These are phyloP conservation scores for Babesia gibsoni DNA, from an alignment of 169 alveolate species.

Conservation along the genomic window DNA sequence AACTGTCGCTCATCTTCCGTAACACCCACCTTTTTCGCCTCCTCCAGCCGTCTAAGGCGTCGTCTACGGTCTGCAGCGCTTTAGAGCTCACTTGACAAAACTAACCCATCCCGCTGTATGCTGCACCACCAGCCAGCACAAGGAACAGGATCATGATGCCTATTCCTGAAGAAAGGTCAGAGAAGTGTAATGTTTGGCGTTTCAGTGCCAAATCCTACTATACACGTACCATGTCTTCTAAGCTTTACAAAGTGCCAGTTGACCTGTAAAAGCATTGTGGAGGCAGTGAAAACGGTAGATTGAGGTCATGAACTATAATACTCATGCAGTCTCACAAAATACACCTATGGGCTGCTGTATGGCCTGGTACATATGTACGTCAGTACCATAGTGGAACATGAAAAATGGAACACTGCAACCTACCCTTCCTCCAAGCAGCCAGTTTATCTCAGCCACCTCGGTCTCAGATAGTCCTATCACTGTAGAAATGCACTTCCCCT, in stretches of 20 bases:
- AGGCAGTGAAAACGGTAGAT: too few relatives aligned
- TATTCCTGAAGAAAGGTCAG: not conserved
- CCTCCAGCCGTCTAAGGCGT: too few relatives aligned
- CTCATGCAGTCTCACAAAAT: too few relatives aligned
- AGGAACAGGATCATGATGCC: slow-evolving; percentile 3
- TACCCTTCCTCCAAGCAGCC: slow-evolving; percentile 63
- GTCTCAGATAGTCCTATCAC: slow-evolving; percentile 13
- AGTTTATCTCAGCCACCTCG: slow-evolving; percentile 59
- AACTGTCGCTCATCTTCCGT: too few relatives aligned
- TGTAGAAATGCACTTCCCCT: slow-evolving; percentile 15
- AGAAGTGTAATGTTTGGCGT: too few relatives aligned
- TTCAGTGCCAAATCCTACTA: too few relatives aligned
- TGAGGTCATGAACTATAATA: too few relatives aligned
- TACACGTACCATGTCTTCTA: slow-evolving; percentile 7
- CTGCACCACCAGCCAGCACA: slow-evolving; percentile 13
- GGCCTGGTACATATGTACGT: too few relatives aligned
- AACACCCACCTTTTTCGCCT: not conserved
- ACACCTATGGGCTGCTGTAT: too few relatives aligned
- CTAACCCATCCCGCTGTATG: slow-evolving; percentile 18
- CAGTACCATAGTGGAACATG: too few relatives aligned
- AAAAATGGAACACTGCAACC: slow-evolving; percentile 10
- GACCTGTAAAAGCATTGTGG: slow-evolving; percentile 17
- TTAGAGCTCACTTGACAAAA: not conserved
- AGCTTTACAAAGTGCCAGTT: slow-evolving; percentile 39
- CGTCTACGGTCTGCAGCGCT: slow-evolving; percentile 6